Evolutionary conservation across 139 green algal genomes (phyloP).

Genomic region (Coccomyxa sp.): DNA sequence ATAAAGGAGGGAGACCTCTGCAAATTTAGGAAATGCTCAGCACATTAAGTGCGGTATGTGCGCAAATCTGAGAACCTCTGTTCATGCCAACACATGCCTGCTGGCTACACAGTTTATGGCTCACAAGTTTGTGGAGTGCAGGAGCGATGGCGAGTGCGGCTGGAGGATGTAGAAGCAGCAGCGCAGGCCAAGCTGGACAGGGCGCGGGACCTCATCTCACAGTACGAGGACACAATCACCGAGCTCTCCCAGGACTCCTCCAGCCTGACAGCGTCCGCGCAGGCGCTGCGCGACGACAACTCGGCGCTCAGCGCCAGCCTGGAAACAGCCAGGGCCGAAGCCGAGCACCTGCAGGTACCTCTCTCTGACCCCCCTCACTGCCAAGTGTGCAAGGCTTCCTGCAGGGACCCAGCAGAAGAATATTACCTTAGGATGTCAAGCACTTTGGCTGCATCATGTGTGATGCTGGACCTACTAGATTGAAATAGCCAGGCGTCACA

Average conservation of each 20-base stretch:
- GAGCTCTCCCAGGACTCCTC: neutral
- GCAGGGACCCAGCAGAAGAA: too few relatives aligned
- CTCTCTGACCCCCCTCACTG: too few relatives aligned
- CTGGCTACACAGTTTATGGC: too few relatives aligned
- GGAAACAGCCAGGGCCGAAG: neutral
- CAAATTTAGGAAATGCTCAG: too few relatives aligned
- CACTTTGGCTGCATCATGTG: neutral
- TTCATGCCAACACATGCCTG: too few relatives aligned
- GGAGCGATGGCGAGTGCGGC: slow-evolving; percentile 4
- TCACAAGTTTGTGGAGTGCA: too few relatives aligned
- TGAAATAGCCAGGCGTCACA: too few relatives aligned
- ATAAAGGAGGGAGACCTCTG: too few relatives aligned
- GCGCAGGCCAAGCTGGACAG: neutral
- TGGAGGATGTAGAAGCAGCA: neutral
- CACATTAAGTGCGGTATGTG: too few relatives aligned
- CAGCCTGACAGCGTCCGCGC: neutral
- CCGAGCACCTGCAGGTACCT: neutral
- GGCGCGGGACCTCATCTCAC: neutral
- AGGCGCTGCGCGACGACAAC: neutral
- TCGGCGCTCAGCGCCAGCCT: neutral
- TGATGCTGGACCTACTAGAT: too few relatives aligned
- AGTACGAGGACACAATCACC: neutral
- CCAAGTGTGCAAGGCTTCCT: too few relatives aligned
- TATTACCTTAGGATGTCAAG: neutral
- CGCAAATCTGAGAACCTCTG: too few relatives aligned